Evolutionary conservation across 192 early-diverging fungal genomes (phyloP).

Genomic region (Chytriomyces sp.): DNA sequence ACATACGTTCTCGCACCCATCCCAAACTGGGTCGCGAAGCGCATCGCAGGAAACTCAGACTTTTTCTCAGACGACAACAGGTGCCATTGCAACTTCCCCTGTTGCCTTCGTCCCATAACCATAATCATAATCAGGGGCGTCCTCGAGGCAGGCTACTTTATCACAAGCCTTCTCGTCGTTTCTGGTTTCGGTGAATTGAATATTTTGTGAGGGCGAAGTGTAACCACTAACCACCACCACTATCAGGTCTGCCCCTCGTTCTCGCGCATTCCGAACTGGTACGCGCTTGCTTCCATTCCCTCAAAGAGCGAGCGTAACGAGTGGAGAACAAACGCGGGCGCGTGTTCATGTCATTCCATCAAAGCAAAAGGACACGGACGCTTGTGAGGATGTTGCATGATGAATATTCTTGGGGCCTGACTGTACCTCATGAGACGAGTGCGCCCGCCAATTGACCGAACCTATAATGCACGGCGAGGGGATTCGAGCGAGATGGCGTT

Average conservation of each 20-base stretch:
- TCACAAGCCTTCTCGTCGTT: constrained; percentile 89
- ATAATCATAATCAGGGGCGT: constrained; percentile 49
- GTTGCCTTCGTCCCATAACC: constrained; percentile 1
- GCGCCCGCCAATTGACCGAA: too few species aligned
- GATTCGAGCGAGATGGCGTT: too few species aligned
- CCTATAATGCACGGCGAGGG: too few species aligned
- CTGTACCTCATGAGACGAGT: too few species aligned
- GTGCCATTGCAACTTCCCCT: constrained; percentile 37
- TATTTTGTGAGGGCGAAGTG: not conserved
- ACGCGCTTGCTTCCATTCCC: constrained; percentile 33
- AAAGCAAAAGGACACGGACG: too few species aligned
- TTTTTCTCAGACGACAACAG: constrained; percentile 52
- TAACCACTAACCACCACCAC: not conserved
- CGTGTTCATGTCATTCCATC: too few species aligned
- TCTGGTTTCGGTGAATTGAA: constrained; percentile 76
- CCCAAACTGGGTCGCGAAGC: constrained; percentile 84
- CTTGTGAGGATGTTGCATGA: too few species aligned
- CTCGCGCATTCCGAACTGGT: constrained; percentile 80
- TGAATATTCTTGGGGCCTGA: too few species aligned
- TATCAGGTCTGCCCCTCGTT: constrained; percentile 72
- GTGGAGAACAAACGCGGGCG: too few species aligned
- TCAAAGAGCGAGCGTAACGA: too few species aligned
- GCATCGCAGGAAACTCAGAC: constrained; percentile 59
- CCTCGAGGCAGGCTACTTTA: constrained; percentile 68
- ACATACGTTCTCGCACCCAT: constrained; percentile 90